Evolutionary conservation across 208 protist species (phyloP).

Genomic region (Acanthamoeba healyi): DNA sequence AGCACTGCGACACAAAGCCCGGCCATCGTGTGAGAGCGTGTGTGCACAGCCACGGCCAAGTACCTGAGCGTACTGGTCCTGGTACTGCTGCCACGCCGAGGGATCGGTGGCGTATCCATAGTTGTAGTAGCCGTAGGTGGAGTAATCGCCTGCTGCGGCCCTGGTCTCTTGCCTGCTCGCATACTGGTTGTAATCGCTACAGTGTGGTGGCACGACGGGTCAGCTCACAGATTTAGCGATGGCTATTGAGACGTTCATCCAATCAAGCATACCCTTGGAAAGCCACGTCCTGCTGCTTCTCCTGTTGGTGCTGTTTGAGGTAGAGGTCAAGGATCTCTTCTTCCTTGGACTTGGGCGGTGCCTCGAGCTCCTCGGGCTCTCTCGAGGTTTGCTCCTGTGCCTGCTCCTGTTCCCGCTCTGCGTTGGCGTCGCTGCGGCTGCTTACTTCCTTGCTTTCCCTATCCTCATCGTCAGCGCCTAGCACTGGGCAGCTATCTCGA

Average conservation of each 20-base stretch:
- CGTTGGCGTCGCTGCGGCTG: too few relatives aligned
- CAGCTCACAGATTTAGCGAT: too few relatives aligned
- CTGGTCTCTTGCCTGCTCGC: not conserved
- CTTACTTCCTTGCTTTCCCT: too few relatives aligned
- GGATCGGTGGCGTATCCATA: not conserved
- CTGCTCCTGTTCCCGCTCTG: not conserved
- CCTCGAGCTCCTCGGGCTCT: not conserved
- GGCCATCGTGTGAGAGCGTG: not conserved
- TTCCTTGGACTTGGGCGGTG: not conserved
- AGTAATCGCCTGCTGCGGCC: too few relatives aligned
- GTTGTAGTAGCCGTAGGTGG: not conserved
- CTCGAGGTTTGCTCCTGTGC: not conserved
- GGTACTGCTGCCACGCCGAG: slow-evolving; percentile 15
- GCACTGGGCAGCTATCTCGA: too few relatives aligned
- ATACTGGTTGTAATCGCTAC: not conserved
- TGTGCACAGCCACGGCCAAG: not conserved
- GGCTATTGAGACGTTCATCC: too few relatives aligned
- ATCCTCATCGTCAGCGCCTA: too few relatives aligned
- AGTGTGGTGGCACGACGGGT: too few relatives aligned
- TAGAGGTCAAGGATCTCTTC: slow-evolving; percentile 40
- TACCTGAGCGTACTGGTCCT: slow-evolving; percentile 14
- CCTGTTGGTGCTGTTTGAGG: slow-evolving; percentile 52
- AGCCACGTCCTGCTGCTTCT: not conserved
- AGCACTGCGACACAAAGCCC: not conserved
- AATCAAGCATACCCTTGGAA: not conserved